Base-by-base conservation (phyloP, 331 rosid genomes). In the Rosa hybrid region DNA sequence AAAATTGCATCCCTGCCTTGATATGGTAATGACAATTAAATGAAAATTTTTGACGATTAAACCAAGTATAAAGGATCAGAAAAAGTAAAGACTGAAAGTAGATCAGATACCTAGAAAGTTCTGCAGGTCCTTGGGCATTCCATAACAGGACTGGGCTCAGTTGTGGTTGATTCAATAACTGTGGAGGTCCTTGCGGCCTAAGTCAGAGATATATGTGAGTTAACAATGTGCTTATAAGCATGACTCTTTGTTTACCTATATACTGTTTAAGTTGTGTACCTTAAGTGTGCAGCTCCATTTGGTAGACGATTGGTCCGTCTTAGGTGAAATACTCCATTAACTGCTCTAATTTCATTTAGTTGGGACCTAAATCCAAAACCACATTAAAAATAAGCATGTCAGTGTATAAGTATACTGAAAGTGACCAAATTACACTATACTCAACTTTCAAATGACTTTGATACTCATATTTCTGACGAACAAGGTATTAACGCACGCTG, bases 271-370 rank as follows among this genome's bases (percentile, higher is more conserved):
- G 18, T 77, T 34, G 48, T 46, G 12, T 7, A 77, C 80, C 80
- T 49, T 49, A 49, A 30, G 8, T 64, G 64, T 49, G 21, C 62
- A 6, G 60, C 65, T 48, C 74, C 64, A 13, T 34, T 34, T 16
- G 65, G 18, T 64, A 34, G 11, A 17, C 3, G 25, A 23, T 50
- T 64, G 62, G 45, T 64, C 79, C 79, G 9, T 16, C 13, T 9
- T 77, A 23, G 45, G 59, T 77, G 34, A 63, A 30, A 18, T 16
- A 34, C 72, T 77, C 72, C 73, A 63, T 63, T 1, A 46, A 16
- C 34, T 64, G 42, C n/a, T 23, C 68, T 27, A 49, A 64, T 71
- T 77, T 77, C 73, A 77, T 64, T 77, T 30, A 46, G 49, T 65
- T 20, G 51, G 23, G 64, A 25, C 73, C 80, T 77, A 65, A 30